These are phyloP conservation scores for Pestalotiopsis sp. DNA, from an alignment of 2,329 filamentous ascomycete genomes.

Conservation along the genomic window DNA sequence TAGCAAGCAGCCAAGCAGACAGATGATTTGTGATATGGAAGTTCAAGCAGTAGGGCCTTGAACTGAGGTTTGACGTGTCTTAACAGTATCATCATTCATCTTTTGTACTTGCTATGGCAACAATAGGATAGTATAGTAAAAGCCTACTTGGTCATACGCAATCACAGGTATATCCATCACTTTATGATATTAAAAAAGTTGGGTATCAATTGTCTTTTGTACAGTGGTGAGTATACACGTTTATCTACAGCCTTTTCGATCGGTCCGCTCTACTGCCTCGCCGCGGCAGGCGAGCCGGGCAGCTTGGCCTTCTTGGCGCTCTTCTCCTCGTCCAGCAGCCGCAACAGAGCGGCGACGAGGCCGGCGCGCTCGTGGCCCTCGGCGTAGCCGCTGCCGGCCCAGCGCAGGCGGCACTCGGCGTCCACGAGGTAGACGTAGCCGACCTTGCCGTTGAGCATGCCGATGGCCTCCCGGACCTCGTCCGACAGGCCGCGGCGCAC, in stretches of 20 bases:
- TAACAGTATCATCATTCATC: too few relatives aligned
- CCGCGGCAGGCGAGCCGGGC: background rate
- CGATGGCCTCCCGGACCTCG: conserved; percentile 64
- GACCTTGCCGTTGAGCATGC: conserved; percentile 84
- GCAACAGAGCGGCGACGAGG: conserved; percentile 65
- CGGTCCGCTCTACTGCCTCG: background rate
- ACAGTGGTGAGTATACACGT: background rate
- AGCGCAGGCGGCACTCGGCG: conserved; percentile 83
- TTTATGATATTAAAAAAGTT: too few relatives aligned
- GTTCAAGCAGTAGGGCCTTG: too few relatives aligned
- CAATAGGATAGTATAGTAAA: too few relatives aligned
- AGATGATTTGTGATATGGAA: too few relatives aligned
- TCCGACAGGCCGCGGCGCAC: conserved; percentile 61
- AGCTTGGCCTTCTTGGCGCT: background rate
- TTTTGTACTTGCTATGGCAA: too few relatives aligned
- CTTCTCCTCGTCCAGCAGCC: conserved; percentile 62
- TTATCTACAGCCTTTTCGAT: background rate
- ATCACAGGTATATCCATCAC: too few relatives aligned
- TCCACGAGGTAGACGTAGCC: conserved; percentile 94
- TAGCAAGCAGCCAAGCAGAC: too few relatives aligned
- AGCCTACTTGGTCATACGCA: too few relatives aligned
- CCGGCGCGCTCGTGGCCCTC: conserved; percentile 68
- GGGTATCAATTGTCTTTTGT: background rate
- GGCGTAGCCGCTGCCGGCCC: conserved; percentile 81
- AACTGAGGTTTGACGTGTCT: too few relatives aligned